Evolutionary conservation across 1,139 yeast species (phyloP), one percentile per base, ranked within the genome.

Genomic region (Protomyces inouyei): DNA sequence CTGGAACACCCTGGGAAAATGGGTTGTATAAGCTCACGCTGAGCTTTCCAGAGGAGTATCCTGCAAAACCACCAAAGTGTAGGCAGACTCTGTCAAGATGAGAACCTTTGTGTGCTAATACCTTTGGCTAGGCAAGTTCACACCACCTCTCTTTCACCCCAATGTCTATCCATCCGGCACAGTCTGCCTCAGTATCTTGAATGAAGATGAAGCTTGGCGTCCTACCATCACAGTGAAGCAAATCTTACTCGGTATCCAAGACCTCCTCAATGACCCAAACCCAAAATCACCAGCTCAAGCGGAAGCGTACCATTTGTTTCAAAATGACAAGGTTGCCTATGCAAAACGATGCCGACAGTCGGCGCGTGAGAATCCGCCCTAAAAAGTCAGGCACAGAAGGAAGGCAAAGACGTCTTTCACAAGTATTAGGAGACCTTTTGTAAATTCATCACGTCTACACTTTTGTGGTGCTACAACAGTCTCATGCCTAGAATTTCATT

Each of bases 81-180:
- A 18, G 18, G 23, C 2, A n/a, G 32, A 45, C 10, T 32, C 32
- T 16, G 2, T 3, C 25, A 52, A 45, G 23, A 65, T 36, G 56
- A 43, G 23, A 28, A 28, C 32, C 32, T 28, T 28, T 28, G 5
- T 3, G 32, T 28, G 32, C 32, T 28, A 28, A 28, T 28, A 28
- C 32, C 8, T 6, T 28, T 28, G 32, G 32, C 32, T 5, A 43
- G 68, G 68, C 66, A 61, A 83, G 76, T 90, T 93, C 71, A 95
- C 96, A 1, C 82, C 86, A 3, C 89, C 88, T 0, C 93, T 93
- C 73, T 93, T 91, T 76, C 98, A 93, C 75, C 98, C 98, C 3
- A 93, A 93, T 72, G 95, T 93, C 5, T 93, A 93, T 71, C 98
- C 98, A 0, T 88, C 96, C 67, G 98, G 98, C 1, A 93, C 98